These are phyloP conservation scores for Colletotrichum liriopes DNA, from an alignment of 2,329 filamentous ascomycete species.

Conservation along the genomic window DNA sequence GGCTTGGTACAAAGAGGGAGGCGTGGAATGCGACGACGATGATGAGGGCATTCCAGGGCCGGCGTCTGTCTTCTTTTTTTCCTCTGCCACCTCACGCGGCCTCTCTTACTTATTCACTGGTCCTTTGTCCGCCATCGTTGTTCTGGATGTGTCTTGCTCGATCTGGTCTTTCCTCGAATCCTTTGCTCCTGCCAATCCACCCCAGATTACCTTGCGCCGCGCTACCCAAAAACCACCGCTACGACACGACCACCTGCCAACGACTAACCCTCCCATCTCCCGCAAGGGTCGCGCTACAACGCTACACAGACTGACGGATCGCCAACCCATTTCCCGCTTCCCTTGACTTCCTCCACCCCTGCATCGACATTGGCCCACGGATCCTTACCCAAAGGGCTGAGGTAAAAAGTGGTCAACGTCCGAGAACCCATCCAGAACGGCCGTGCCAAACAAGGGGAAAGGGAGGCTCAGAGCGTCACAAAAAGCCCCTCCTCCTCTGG, in stretches of 20 bases:
- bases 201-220: slow-evolving; percentile 12
- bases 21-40: background rate
- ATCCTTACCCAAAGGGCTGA: slow-evolving; percentile 40
- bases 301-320: slow-evolving; percentile 31
- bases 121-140: slow-evolving; percentile 8
- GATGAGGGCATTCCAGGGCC: background rate
- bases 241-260: slow-evolving; percentile 7
- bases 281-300: slow-evolving; percentile 28
- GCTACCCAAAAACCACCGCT: slow-evolving; percentile 7
- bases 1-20: slow-evolving; percentile 33
- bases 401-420: slow-evolving; percentile 40
- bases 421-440: slow-evolving; percentile 32
- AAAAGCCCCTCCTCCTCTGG: slow-evolving; percentile 40
- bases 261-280: slow-evolving; percentile 15
- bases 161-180: slow-evolving; percentile 25
- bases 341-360: slow-evolving; percentile 24
- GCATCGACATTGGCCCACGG: slow-evolving; percentile 30
- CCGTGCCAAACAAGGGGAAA: slow-evolving; percentile 38
- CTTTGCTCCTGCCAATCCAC: slow-evolving; percentile 7
- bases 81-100: background rate
- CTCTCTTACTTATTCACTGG: background rate
- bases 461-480: slow-evolving; percentile 39
- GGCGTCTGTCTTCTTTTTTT: background rate
- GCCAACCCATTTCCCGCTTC: slow-evolving; percentile 34
- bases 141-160: slow-evolving; percentile 27